phyloP scores from a whole-genome alignment of 1,284 basidiomycete genomes.

The Crucibulum cyathiforme region DNA sequence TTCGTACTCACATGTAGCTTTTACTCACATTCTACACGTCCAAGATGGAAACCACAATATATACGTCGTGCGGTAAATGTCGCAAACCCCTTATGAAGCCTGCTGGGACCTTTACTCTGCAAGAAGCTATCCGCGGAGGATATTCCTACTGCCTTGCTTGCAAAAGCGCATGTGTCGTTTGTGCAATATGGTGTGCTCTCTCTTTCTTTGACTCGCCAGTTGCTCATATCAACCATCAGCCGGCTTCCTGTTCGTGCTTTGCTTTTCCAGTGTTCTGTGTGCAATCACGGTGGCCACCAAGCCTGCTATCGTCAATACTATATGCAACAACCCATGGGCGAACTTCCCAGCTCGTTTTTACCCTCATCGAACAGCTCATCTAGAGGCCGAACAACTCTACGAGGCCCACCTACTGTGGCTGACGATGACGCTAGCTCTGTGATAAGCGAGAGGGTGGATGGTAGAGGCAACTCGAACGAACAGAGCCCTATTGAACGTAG shows the following conservation, averaged over 20 bases:
- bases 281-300: constrained; percentile 79
- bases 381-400: constrained; percentile 23
- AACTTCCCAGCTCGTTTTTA: constrained; percentile 36
- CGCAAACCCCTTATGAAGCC: constrained; percentile 61
- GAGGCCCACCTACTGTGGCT: background rate
- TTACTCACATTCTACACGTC: constrained; percentile 2
- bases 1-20: background rate
- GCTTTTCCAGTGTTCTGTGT: constrained; percentile 74
- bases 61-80: constrained; percentile 70
- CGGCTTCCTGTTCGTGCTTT: constrained; percentile 74
- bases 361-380: constrained; percentile 10
- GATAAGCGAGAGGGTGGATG: background rate
- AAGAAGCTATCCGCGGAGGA: constrained; percentile 39
- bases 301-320: constrained; percentile 74
- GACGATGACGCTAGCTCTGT: background rate
- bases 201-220: background rate
- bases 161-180: constrained; percentile 52
- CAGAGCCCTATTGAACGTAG: constrained; percentile 4
- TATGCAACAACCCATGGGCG: constrained; percentile 56
- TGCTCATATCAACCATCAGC: constrained; percentile 41
- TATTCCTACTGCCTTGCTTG: constrained; percentile 64
- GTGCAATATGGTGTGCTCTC: constrained; percentile 71
- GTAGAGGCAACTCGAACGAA: background rate
- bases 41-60: constrained; percentile 72
- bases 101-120: constrained; percentile 34